Evolutionary conservation across 1,139 yeast genomes (phyloP).

Genomic region (Geotrichum macrosporum): DNA sequence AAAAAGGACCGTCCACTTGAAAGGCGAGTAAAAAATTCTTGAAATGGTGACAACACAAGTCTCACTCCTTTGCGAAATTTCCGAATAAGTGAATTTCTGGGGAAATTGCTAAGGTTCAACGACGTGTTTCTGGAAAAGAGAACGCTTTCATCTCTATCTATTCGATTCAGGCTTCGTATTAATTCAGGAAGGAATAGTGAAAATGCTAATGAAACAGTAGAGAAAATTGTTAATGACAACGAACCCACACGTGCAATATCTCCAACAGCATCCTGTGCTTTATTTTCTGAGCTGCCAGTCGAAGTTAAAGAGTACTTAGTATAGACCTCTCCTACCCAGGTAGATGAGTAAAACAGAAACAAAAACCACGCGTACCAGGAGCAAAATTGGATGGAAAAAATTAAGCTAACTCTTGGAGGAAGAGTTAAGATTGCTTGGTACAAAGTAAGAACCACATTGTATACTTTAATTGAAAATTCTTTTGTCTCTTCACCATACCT

Average conservation of each 20-base stretch:
- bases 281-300: conserved; percentile 19
- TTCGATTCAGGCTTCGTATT: conserved; percentile 7
- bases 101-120: background rate
- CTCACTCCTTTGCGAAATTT: conserved; percentile 5
- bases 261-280: conserved; percentile 34
- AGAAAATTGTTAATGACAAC: conserved; percentile 38
- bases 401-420: conserved; percentile 31
- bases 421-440: conserved; percentile 25
- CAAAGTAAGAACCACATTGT: conserved; percentile 25
- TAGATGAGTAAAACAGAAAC: conserved; percentile 39
- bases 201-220: conserved; percentile 36
- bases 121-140: background rate
- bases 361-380: conserved; percentile 43
- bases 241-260: conserved; percentile 41
- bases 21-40: background rate
- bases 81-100: conserved; percentile 12
- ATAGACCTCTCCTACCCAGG: conserved; percentile 43
- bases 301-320: conserved; percentile 24
- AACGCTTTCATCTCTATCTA: background rate
- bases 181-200: conserved; percentile 37
- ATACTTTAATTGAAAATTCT: conserved; percentile 19
- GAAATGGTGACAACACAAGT: conserved; percentile 7
- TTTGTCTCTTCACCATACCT: conserved; percentile 17
- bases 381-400: conserved; percentile 36
- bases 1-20: conserved; percentile 2